A percentile compares a stretch with the other conserved stretches of the same genome.
Conservation (phyloP, 2,329 filamentous ascomycete genomes). For the Meredithiella fracta region DNA sequence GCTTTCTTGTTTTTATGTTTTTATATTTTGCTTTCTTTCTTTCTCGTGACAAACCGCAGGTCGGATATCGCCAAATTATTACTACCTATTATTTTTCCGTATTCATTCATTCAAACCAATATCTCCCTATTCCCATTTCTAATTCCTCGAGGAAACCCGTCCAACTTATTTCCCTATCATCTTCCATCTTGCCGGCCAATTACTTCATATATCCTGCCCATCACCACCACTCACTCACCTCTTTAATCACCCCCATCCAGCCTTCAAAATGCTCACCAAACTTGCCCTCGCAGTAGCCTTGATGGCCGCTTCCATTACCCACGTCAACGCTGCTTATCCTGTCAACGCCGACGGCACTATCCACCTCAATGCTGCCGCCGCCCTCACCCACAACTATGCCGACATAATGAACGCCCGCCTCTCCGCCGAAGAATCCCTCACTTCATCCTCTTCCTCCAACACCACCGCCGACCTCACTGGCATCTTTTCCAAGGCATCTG, state of each 20-base stretch:
- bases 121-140: too few relatives aligned
- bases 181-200: neutral
- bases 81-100: neutral
- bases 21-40: conserved; percentile 5
- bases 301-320: conserved; percentile 12
- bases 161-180: too few relatives aligned
- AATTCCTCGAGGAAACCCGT: too few relatives aligned
- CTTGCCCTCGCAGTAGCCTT: conserved; percentile 13
- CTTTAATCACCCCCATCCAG: neutral
- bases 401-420: conserved; percentile 11
- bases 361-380: conserved; percentile 12
- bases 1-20: conserved; percentile 5
- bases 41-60: neutral
- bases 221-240: neutral
- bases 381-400: conserved; percentile 12
- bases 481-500: conserved; percentile 4
- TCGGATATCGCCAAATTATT: neutral
- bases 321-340: conserved; percentile 8
- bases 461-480: neutral
- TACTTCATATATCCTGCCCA: neutral
- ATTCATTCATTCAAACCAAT: too few relatives aligned
- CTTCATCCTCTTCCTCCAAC: neutral
- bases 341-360: conserved; percentile 8
- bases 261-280: conserved; percentile 12
- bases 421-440: neutral